Base-by-base conservation (phyloP, 495 filamentous ascomycete genomes). In the Penicillium cinerascens region DNA sequence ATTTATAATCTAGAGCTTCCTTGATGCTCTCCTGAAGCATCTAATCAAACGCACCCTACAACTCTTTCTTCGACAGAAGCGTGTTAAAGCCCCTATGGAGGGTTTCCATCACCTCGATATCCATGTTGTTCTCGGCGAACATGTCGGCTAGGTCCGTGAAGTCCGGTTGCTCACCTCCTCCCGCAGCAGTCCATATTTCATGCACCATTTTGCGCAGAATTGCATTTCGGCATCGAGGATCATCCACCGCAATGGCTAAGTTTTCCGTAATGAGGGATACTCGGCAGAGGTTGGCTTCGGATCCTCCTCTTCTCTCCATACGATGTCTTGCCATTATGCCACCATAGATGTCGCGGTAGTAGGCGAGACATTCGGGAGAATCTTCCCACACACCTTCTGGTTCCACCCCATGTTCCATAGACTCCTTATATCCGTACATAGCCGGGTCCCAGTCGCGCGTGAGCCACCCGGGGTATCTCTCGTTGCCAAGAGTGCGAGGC, bases 401-500 rank as follows among this genome's bases (percentile, higher is more conserved):
- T 43, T 60, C 53, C 11, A 47, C 47, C 3, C 56, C 49, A n/a
- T 44, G 6, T 38, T 61, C 61, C 59, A 64, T 61, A 47, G 55
- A 59, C 40, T 54, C 46, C 39, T 49, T 47, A 49, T 57, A 72
- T 13, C 55, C 48, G 45, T 64, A 68, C 59, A 63, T 65, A 1
- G 51, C 17, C 20, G 68, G 66, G 39, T 70, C 61, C 65, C 67
- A 73, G 42, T 76, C 71, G 10, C 58, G 51, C 4, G 61, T 69
- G 8, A 77, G 63, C 63, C 68, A 77, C 1, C 61, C 38, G 1
- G 72, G 72, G 47, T 68, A 67, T 42, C 50, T 27, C 21, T 55
- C 47, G 39, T 52, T 55, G 47, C 51, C 55, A 26, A 55, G n/a
- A 39, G 21, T 52, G 13, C 57, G 65, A 22, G 74, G 71, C 2